Evolutionary conservation across 2,329 filamentous ascomycete species (phyloP).

Genomic region (Teratosphaeria viscida): DNA sequence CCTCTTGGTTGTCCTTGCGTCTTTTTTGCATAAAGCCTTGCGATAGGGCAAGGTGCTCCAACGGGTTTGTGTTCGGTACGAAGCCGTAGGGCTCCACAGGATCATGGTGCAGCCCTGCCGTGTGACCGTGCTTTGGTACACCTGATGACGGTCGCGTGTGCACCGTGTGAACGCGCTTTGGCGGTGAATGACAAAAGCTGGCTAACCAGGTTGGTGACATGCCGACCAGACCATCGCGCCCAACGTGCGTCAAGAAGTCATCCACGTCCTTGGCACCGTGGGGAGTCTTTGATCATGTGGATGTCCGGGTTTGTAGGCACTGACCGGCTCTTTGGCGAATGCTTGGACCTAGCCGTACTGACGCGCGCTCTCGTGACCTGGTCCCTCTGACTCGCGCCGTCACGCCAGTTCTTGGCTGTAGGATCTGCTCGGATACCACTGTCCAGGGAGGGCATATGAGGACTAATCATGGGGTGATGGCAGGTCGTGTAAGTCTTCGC

Average conservation of each 20-base stretch:
- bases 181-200: too few relatives aligned
- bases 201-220: too few relatives aligned
- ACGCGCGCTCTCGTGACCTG: neutral
- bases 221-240: neutral
- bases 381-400: neutral
- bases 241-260: neutral
- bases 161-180: too few relatives aligned
- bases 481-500: neutral
- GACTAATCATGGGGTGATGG: neutral
- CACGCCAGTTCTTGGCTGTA: neutral
- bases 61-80: neutral
- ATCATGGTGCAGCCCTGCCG: constrained; percentile 1
- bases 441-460: neutral
- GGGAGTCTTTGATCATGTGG: neutral
- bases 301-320: neutral
- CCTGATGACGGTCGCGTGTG: neutral
- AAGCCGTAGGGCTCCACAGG: neutral
- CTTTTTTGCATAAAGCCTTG: neutral
- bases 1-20: neutral
- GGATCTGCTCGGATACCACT: neutral
- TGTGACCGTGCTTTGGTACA: neutral
- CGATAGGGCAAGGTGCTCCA: neutral
- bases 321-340: neutral
- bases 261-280: neutral
- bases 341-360: neutral